Evolutionary conservation across 352 stramenopile species (phyloP), one percentile per base, ranked within the genome.

Genomic region (Blastocystis sp.): DNA sequence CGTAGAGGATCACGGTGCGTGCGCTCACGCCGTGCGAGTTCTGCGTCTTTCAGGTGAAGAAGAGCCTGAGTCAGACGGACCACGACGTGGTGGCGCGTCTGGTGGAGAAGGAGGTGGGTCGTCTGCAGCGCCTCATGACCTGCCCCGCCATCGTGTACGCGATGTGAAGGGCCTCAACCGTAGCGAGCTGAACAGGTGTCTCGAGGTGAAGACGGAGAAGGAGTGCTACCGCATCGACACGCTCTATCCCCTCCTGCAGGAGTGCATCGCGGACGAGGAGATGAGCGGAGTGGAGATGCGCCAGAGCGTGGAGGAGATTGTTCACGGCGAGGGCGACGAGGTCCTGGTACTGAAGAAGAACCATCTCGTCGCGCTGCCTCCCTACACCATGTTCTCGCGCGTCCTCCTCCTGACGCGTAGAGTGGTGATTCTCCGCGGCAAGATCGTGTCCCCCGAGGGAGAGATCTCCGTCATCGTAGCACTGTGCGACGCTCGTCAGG

Each of bases 391-490:
- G 74, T 85, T 3, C 35, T 45, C 16, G 0, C 33, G 26, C 29
- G n/a, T 13, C 0, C 13, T 24, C 39, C 2, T 3, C 29, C 24
- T 85, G 16, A 37, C 37, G 16, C 26, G 65, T 45, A 85, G 74
- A 1, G 31, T 85, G 13, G 29, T 85, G 31, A 24, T 85, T 66
- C 13, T 85, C 4, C 24, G 29, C 13, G 74, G 74, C 55, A 10
- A 39, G 29, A 62, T 85, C 41, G 26, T 85, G 26, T 19, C 65
- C 6, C 74, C 74, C 19, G 60, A 62, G 41, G 74, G 74, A n/a
- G 74, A 85, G 41, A 39, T 85, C 29, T 69, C 26, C 10, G 45
- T 85, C 24, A 62, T 85, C 31, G 74, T 85, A 85, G 37, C 33
- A 19, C 35, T 45, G 3, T 1, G 10, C 26, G 21, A 19, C 13